Evolutionary conservation across 1,139 yeast species (phyloP).

Genomic region (Lodderomyces oxycetoniae): DNA sequence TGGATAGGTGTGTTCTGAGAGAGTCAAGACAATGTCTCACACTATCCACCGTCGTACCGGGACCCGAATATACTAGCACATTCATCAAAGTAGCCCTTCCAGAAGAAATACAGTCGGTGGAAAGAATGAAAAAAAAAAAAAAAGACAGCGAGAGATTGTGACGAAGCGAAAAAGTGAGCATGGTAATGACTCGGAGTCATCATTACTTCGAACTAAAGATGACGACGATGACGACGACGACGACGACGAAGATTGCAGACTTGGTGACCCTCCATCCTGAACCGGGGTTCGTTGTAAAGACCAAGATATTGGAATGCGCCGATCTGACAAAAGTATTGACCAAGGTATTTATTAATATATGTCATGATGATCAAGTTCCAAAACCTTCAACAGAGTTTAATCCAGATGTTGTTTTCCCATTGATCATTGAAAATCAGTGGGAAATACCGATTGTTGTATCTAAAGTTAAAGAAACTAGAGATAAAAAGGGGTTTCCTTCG

Average conservation of each 20-base stretch:
- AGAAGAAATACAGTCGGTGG: neutral
- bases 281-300: slow-evolving; percentile 65
- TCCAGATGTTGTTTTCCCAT: slow-evolving; percentile 55
- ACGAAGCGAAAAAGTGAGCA: neutral
- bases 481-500: slow-evolving; percentile 65
- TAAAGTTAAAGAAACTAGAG: slow-evolving; percentile 47
- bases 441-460: slow-evolving; percentile 78
- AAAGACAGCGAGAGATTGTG: neutral
- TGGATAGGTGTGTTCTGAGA: slow-evolving; percentile 69
- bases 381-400: slow-evolving; percentile 43
- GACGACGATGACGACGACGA: slow-evolving; percentile 16
- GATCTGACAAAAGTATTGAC: slow-evolving; percentile 32
- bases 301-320: slow-evolving; percentile 40
- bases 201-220: neutral
- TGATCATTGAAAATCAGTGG: slow-evolving; percentile 73
- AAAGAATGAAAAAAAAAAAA: slow-evolving; percentile 1
- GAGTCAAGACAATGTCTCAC: slow-evolving; percentile 81
- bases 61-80: slow-evolving; percentile 76
- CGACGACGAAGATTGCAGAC: no score
- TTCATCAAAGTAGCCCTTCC: slow-evolving; percentile 47
- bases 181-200: slow-evolving; percentile 8
- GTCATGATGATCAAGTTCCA: slow-evolving; percentile 64
- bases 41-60: slow-evolving; percentile 84
- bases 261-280: slow-evolving; percentile 36
- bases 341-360: slow-evolving; percentile 76